A percentile compares a stretch with the other conserved stretches of the same genome.
These are phyloP conservation scores for Colletotrichum melonis DNA, from an alignment of 2,329 filamentous ascomycete genomes.

Conservation along the genomic window DNA sequence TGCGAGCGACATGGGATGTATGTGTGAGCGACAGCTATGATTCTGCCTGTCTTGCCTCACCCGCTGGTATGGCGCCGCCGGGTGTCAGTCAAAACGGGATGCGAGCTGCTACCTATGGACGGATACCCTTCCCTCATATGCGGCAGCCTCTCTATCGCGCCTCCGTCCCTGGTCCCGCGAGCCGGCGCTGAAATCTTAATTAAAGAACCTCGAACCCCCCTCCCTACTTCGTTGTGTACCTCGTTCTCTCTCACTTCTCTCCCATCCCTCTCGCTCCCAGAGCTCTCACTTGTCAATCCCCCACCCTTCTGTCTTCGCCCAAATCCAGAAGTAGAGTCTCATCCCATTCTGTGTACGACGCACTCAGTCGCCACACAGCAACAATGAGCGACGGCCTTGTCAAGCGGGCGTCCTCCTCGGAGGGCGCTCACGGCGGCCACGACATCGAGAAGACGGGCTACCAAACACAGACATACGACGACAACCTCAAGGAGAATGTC, in stretches of 20 bases:
- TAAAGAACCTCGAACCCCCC: slow-evolving; percentile 30
- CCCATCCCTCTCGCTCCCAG: slow-evolving; percentile 24
- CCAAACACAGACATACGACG: slow-evolving; percentile 35
- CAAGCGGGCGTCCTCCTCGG: slow-evolving; percentile 45
- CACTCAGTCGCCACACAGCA: slow-evolving; percentile 5
- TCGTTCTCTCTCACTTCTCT: neutral
- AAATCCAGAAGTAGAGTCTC: slow-evolving; percentile 2
- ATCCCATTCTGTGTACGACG: neutral
- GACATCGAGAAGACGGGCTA: slow-evolving; percentile 42
- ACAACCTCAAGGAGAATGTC: slow-evolving; percentile 41
- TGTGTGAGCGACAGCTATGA: slow-evolving; percentile 6
- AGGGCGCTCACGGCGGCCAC: slow-evolving; percentile 35
- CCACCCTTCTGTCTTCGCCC: neutral
- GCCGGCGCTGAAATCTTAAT: slow-evolving; percentile 22
- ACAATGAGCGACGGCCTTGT: slow-evolving; percentile 40
- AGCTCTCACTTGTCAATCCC: slow-evolving; percentile 13
- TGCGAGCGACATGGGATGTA: slow-evolving; percentile 2
- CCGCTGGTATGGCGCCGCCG: neutral
- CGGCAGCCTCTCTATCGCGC: slow-evolving; percentile 8
- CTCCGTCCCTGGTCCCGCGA: slow-evolving; percentile 11
- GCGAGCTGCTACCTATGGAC: neutral
- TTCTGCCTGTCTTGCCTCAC: neutral
- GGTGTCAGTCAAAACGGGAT: slow-evolving; percentile 3
- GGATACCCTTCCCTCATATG: slow-evolving; percentile 4
- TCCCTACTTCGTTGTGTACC: neutral